Percentiles rank a stretch among this genome's conserved stretches.
Evolutionary conservation across 1,284 basidiomycete species (phyloP).

Genomic region (Volvariella volvacea): DNA sequence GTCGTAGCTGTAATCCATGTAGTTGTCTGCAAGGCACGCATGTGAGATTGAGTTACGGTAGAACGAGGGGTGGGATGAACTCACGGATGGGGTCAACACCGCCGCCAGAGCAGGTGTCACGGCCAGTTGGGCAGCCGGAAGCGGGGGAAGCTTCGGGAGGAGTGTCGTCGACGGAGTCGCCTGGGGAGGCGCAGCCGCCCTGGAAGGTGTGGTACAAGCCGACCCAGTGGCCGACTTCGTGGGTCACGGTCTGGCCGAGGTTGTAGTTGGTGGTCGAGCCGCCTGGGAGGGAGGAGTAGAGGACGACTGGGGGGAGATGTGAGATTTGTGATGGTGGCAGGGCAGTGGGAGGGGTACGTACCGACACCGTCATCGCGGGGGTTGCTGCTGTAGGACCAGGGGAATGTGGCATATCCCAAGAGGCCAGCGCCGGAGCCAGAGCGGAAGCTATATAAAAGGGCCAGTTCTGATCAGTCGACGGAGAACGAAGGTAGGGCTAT

Average conservation of each 20-base stretch:
- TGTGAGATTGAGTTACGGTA: not conserved
- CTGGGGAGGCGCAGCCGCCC: constrained; percentile 36
- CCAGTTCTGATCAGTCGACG: constrained; percentile 12
- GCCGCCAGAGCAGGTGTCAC: constrained; percentile 31
- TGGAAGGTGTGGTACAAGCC: constrained; percentile 26
- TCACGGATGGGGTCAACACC: constrained; percentile 33
- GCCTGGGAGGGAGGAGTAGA: constrained; percentile 16
- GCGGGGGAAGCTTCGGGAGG: constrained; percentile 31
- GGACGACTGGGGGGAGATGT: no score
- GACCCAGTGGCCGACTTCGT: constrained; percentile 1
- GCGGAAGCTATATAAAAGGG: not conserved
- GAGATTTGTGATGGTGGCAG: constrained; percentile 3
- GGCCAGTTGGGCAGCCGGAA: constrained; percentile 30
- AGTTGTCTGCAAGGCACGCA: constrained; percentile 20
- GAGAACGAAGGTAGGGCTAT: not conserved
- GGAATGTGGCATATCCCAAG: constrained; percentile 35
- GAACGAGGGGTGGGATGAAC: constrained; percentile 17
- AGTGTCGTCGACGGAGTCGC: constrained; percentile 40
- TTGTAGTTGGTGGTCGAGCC: constrained; percentile 18
- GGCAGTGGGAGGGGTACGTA: constrained; percentile 9
- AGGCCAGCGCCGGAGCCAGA: constrained; percentile 20
- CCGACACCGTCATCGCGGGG: constrained; percentile 24
- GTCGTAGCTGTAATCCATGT: constrained; percentile 21
- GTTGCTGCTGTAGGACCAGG: constrained; percentile 19
- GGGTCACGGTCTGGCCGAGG: constrained; percentile 10